phyloP scores from a whole-genome alignment of 495 filamentous ascomycete species.

The Hypoxylon rickii region DNA sequence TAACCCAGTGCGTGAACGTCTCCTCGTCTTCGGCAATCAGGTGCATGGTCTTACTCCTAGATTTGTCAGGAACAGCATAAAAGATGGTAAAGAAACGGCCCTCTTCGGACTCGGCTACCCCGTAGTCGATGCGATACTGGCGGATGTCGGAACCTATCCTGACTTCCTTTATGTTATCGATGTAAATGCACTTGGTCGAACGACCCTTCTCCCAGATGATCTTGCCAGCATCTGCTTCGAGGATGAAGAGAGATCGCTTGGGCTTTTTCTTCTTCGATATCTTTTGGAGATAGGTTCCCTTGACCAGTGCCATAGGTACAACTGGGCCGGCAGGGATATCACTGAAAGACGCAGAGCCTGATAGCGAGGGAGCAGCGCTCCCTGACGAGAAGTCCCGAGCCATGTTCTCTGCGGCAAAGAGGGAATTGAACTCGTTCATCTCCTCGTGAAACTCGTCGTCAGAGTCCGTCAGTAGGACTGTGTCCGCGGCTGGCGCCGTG shows the following conservation, averaged over 20 bases:
- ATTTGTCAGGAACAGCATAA: slow-evolving; percentile 72
- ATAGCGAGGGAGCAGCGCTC: slow-evolving; percentile 43
- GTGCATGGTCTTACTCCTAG: slow-evolving; percentile 76
- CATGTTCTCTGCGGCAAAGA: slow-evolving; percentile 36
- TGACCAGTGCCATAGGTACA: slow-evolving; percentile 69
- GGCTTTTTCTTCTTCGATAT: slow-evolving; percentile 77
- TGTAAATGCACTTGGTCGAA: slow-evolving; percentile 80
- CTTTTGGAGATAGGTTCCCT: slow-evolving; percentile 77
- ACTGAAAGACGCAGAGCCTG: slow-evolving; percentile 38
- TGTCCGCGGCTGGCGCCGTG: slow-evolving; percentile 55
- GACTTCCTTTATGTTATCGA: slow-evolving; percentile 93
- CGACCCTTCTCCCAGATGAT: slow-evolving; percentile 85
- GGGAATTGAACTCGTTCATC: slow-evolving; percentile 33
- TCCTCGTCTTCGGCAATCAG: slow-evolving; percentile 74
- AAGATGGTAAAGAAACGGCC: slow-evolving; percentile 85
- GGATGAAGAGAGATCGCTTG: slow-evolving; percentile 72
- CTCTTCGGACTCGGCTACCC: slow-evolving; percentile 64
- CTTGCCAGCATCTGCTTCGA: slow-evolving; percentile 80
- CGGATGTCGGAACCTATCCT: slow-evolving; percentile 81
- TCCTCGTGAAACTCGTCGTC: slow-evolving; percentile 62
- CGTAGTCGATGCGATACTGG: slow-evolving; percentile 86
- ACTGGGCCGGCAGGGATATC: slow-evolving; percentile 62
- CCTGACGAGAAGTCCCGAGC: slow-evolving; percentile 42
- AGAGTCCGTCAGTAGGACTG: slow-evolving; percentile 63
- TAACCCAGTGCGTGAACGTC: slow-evolving; percentile 77